Conservation (phyloP, 805 yeast genomes). For the Hagleromyces aurorensis region DNA sequence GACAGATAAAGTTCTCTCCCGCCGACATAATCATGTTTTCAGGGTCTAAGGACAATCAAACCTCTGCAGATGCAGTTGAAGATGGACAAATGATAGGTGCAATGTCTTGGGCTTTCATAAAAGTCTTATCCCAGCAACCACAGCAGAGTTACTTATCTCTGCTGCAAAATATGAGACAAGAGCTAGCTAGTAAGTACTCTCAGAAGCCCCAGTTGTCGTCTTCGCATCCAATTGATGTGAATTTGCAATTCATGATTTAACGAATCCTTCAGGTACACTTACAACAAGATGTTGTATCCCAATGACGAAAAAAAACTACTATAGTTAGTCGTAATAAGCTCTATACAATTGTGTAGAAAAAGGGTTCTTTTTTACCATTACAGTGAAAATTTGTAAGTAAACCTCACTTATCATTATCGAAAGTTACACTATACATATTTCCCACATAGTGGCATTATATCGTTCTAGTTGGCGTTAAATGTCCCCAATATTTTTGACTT, state of each 20-base stretch:
- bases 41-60: conserved; percentile 80
- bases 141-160: conserved; percentile 62
- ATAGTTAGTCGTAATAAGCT: too few relatives aligned
- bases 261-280: too few relatives aligned
- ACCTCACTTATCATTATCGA: too few relatives aligned
- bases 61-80: conserved; percentile 73
- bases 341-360: too few relatives aligned
- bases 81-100: conserved; percentile 75
- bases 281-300: too few relatives aligned
- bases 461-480: too few relatives aligned
- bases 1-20: conserved; percentile 54
- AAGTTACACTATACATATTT: too few relatives aligned
- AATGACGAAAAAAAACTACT: too few relatives aligned
- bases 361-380: too few relatives aligned
- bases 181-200: conserved; percentile 53
- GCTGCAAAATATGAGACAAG: conserved; percentile 60
- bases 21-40: conserved; percentile 72
- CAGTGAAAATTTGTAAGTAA: too few relatives aligned
- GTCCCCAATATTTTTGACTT: too few relatives aligned
- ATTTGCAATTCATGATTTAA: conserved; percentile 42
- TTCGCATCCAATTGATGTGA: conserved; percentile 72
- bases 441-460: too few relatives aligned
- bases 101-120: conserved; percentile 70
- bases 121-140: conserved; percentile 52
- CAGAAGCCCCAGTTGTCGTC: conserved; percentile 81